These are phyloP conservation scores for Erigeron canadensis DNA, from an alignment of 129 eudicot genomes.

Conservation along the genomic window DNA sequence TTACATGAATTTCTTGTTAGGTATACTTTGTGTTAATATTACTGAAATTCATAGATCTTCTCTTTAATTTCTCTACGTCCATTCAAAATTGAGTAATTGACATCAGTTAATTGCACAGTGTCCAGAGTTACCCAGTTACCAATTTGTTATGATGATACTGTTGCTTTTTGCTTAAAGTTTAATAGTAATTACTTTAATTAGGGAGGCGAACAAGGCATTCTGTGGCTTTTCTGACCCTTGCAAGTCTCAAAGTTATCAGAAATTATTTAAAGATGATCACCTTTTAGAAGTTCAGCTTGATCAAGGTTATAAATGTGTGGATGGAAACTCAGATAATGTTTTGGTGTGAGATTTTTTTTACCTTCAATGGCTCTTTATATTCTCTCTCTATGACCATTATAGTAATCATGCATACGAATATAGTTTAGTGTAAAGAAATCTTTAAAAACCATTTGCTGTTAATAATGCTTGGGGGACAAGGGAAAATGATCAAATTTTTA, in stretches of 20 bases:
- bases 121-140: slow-evolving; percentile 1
- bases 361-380: slow-evolving; percentile 6
- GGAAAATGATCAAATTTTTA: neutral
- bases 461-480: neutral
- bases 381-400: neutral
- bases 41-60: slow-evolving; percentile 8
- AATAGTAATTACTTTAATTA: slow-evolving; percentile 14
- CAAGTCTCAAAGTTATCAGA: slow-evolving; percentile 43
- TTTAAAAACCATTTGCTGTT: neutral
- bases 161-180: slow-evolving; percentile 17
- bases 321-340: slow-evolving; percentile 22
- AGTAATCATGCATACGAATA: neutral
- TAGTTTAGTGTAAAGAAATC: neutral
- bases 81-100: neutral
- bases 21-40: slow-evolving; percentile 23
- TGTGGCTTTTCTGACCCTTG: slow-evolving; percentile 70
- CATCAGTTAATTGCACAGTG: neutral
- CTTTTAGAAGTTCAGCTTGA: slow-evolving; percentile 28
- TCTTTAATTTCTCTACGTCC: neutral
- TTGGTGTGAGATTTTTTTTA: slow-evolving; percentile 31
- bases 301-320: slow-evolving; percentile 23
- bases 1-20: slow-evolving; percentile 50
- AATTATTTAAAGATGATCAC: slow-evolving; percentile 24
- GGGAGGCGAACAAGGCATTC: slow-evolving; percentile 93
- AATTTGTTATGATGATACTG: slow-evolving; percentile 8